A percentile compares a stretch with the other conserved stretches of the same genome.
These are phyloP conservation scores for Withania somnifera DNA, from an alignment of 305 asterid species.

Conservation along the genomic window DNA sequence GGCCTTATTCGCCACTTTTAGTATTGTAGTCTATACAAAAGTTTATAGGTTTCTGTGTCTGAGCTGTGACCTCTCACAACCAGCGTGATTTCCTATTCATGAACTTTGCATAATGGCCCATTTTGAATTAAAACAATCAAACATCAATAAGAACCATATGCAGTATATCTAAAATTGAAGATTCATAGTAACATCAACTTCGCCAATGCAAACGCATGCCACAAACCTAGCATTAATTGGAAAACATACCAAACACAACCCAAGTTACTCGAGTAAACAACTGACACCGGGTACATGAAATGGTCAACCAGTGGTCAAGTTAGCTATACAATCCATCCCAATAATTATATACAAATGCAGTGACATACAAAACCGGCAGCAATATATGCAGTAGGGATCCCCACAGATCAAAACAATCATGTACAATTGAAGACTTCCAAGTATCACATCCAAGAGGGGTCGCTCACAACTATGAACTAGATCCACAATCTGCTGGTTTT, in stretches of 20 bases:
- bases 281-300: neutral
- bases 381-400: neutral
- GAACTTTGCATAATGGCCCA: too few species aligned
- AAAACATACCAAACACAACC: neutral
- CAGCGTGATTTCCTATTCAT: too few species aligned
- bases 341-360: slow-evolving; percentile 1
- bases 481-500: slow-evolving; percentile 8
- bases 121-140: too few species aligned
- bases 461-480: slow-evolving; percentile 4
- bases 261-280: too few species aligned
- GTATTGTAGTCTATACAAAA: too few species aligned
- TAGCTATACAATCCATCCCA: slow-evolving; percentile 1
- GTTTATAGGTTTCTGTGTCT: too few species aligned
- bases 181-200: neutral
- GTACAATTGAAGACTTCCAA: slow-evolving; percentile 12
- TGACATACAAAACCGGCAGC: neutral
- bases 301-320: neutral
- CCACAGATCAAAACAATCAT: neutral
- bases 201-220: neutral
- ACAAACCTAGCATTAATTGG: neutral
- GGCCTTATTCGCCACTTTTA: too few species aligned
- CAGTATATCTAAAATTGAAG: neutral
- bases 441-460: neutral
- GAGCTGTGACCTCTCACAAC: too few species aligned
- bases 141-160: too few species aligned